A percentile compares a stretch with the other conserved stretches of the same genome.
These are phyloP conservation scores for Jasminum sambac DNA, from an alignment of 257 asterid genomes.

Conservation along the genomic window DNA sequence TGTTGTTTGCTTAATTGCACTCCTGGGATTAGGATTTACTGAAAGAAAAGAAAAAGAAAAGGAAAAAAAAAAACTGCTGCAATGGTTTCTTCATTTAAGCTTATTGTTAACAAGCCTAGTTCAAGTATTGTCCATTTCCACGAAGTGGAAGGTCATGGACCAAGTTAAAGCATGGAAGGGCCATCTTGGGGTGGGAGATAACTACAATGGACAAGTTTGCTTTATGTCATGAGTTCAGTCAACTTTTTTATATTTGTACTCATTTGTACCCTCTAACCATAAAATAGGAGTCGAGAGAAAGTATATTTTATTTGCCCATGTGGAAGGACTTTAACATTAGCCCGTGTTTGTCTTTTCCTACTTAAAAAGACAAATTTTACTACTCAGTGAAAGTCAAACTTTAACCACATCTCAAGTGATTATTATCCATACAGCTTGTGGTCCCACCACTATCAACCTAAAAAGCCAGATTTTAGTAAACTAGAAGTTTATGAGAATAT, in stretches of 20 bases:
- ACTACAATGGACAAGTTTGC: conserved; percentile 1
- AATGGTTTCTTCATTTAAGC: not conserved
- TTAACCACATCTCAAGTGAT: too few species aligned
- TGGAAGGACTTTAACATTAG: conserved; percentile 10
- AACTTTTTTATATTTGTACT: not conserved
- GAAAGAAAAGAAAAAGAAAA: too few species aligned
- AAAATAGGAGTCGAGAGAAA: not conserved
- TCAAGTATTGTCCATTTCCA: conserved; percentile 9
- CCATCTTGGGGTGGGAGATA: conserved; percentile 9
- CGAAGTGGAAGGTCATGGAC: not conserved
- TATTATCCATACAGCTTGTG: too few species aligned
- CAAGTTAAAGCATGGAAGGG: not conserved
- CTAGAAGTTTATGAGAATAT: too few species aligned
- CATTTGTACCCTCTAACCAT: not conserved
- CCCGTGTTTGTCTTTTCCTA: too few species aligned
- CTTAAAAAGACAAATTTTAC: too few species aligned
- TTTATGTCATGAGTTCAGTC: not conserved
- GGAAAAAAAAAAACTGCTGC: conserved; percentile 8
- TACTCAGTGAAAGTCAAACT: too few species aligned
- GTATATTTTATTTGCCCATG: not conserved
- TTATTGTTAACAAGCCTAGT: not conserved
- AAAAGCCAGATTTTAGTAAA: too few species aligned
- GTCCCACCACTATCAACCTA: too few species aligned
- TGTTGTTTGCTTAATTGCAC: not conserved
- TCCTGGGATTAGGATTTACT: too few species aligned